Evolutionary conservation across 805 yeast genomes (phyloP).

Genomic region (Zygosaccharomyces lentus): DNA sequence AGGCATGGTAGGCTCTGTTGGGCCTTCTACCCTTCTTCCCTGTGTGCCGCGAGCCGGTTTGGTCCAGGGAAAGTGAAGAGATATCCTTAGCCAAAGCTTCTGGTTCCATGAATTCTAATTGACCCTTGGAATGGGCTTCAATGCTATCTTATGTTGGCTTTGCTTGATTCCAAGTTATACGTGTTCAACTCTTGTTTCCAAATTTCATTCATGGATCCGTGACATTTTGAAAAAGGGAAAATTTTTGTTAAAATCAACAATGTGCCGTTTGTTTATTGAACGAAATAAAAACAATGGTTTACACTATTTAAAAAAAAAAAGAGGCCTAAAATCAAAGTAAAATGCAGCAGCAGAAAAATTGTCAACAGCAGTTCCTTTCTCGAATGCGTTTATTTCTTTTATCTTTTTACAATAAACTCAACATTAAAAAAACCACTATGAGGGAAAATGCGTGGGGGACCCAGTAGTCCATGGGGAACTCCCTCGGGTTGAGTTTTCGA

Average conservation of each 20-base stretch:
- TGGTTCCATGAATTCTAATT: conserved; percentile 11
- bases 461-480: not conserved
- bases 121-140: not conserved
- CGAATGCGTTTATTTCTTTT: not conserved
- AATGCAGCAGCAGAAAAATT: not conserved
- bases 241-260: not conserved
- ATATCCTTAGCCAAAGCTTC: conserved; percentile 18
- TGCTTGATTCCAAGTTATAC: not conserved
- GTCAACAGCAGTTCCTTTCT: not conserved
- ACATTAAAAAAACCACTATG: not conserved
- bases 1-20: conserved; percentile 30
- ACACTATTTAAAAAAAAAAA: not conserved
- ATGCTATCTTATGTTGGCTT: not conserved
- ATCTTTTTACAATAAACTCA: not conserved
- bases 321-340: not conserved
- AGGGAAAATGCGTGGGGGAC: conserved; percentile 2
- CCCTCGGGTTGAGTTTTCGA: not conserved
- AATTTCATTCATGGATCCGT: not conserved
- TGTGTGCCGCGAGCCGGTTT: conserved; percentile 10
- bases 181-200: conserved; percentile 4
- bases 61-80: conserved; percentile 24
- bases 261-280: conserved; percentile 3
- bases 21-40: conserved; percentile 31
- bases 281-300: not conserved
- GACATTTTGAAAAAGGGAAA: not conserved